Evolutionary conservation across 345 rosid species (phyloP).

Genomic region (Moringa oleifera): DNA sequence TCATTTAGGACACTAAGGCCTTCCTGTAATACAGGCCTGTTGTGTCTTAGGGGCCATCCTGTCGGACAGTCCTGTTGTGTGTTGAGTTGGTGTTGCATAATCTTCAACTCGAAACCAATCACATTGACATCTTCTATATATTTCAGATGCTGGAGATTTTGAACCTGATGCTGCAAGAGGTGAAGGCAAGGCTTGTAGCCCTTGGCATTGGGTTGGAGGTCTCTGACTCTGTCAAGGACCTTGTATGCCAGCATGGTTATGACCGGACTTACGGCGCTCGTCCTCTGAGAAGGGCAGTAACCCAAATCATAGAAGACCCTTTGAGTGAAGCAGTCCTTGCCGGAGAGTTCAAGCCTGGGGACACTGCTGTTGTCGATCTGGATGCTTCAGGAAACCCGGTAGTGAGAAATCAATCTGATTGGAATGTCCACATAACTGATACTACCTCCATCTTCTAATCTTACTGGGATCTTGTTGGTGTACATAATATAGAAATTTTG

Average conservation of each 20-base stretch:
- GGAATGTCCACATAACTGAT: slow-evolving; percentile 50
- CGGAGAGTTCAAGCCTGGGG: slow-evolving; percentile 69
- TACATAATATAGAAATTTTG: slow-evolving; percentile 15
- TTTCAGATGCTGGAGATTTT: slow-evolving; percentile 77
- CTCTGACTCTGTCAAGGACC: slow-evolving; percentile 67
- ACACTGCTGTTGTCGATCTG: slow-evolving; percentile 64
- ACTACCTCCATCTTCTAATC: slow-evolving; percentile 32
- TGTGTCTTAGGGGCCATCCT: no score
- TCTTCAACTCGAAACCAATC: neutral
- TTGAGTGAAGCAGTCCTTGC: slow-evolving; percentile 80
- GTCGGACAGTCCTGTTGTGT: no score
- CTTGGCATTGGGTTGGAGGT: slow-evolving; percentile 86
- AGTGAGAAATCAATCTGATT: slow-evolving; percentile 43
- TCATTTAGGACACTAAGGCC: no score
- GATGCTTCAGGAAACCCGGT: slow-evolving; percentile 78
- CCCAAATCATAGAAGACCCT: slow-evolving; percentile 71
- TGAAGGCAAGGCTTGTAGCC: slow-evolving; percentile 64
- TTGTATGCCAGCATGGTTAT: slow-evolving; percentile 78
- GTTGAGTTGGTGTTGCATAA: no score
- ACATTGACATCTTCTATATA: neutral
- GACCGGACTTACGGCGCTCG: slow-evolving; percentile 76
- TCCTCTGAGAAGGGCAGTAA: slow-evolving; percentile 80
- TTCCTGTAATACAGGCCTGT: no score
- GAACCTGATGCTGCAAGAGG: slow-evolving; percentile 80
- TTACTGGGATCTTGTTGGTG: slow-evolving; percentile 7